Percentiles rank a stretch among this genome's conserved stretches.
Conservation (phyloP, 345 rosid species). For the Eucalyptus shirleyi region DNA sequence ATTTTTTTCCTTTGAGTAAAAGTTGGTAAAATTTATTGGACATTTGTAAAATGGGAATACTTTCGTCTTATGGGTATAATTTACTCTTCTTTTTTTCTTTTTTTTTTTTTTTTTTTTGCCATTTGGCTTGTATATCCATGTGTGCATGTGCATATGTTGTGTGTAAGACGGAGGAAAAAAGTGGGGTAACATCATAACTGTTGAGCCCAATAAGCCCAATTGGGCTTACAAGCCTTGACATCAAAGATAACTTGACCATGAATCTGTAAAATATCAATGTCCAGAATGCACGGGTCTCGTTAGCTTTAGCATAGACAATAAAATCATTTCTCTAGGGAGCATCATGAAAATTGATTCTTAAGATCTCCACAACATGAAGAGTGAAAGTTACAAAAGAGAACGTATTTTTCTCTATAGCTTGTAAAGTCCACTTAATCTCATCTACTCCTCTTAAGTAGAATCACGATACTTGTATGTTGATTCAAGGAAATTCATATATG, state of each 20-base stretch:
- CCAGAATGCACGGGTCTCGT: rapidly evolving
- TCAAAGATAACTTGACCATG: background rate
- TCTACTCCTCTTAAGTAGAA: background rate
- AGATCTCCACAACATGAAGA: background rate
- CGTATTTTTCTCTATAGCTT: no score
- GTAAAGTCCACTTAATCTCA: background rate
- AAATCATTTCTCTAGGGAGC: no score
- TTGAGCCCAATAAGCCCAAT: background rate
- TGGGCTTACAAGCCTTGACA: background rate
- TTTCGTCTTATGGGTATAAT: no score
- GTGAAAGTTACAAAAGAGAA: background rate
- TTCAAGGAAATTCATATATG: background rate
- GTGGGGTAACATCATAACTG: background rate
- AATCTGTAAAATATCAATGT: background rate
- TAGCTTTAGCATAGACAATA: no score
- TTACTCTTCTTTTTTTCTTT: rapidly evolving
- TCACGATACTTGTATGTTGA: background rate
- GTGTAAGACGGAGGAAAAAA: no score
- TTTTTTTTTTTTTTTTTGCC: no score
- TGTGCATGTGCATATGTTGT: background rate
- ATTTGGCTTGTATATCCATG: background rate
- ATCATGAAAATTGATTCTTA: background rate
- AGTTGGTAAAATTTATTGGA: background rate
- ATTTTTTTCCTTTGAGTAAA: background rate
- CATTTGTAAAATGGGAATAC: background rate